Percentiles rank a stretch among this genome's conserved stretches.
Conservation (phyloP, 164 flowering plant species). For the Tetrastigma voinierianum region DNA sequence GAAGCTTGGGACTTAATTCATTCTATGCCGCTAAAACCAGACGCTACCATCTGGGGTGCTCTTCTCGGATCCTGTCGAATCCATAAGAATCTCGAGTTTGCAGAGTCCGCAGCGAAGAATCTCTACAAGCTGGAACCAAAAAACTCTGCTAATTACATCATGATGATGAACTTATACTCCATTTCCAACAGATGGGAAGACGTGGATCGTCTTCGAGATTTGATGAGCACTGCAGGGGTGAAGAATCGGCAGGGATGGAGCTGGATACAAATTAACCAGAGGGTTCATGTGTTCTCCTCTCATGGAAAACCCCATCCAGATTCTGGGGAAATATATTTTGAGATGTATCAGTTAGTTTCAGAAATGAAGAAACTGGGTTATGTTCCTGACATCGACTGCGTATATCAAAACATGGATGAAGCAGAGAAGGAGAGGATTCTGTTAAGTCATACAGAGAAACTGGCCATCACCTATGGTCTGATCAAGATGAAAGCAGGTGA, state of each 20-base stretch:
- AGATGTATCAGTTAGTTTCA: conserved; percentile 48
- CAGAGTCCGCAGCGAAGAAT: conserved; percentile 50
- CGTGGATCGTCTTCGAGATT: conserved; percentile 34
- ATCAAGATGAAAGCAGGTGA: conserved; percentile 28
- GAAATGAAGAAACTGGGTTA: conserved; percentile 59
- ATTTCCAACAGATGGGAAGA: conserved; percentile 50
- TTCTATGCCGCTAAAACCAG: conserved; percentile 57
- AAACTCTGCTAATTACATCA: conserved; percentile 55
- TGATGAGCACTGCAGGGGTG: conserved; percentile 34
- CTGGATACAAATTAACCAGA: conserved; percentile 50
- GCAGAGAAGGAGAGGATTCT: conserved; percentile 50
- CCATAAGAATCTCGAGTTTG: conserved; percentile 41
- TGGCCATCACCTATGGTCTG: conserved; percentile 64
- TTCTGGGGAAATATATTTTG: conserved; percentile 56
- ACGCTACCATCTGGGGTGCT: conserved; percentile 66
- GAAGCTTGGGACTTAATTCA: conserved; percentile 71
- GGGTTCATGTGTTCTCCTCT: conserved; percentile 45
- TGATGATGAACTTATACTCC: conserved; percentile 51
- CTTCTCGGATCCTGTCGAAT: conserved; percentile 51
- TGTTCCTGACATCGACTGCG: conserved; percentile 46
- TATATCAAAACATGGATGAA: conserved; percentile 43
- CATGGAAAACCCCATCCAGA: conserved; percentile 45
- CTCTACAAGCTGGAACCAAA: conserved; percentile 55
- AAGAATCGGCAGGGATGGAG: conserved; percentile 45
- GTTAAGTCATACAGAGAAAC: conserved; percentile 61